Percentiles rank a stretch among this genome's conserved stretches.
Conservation (phyloP, 1,284 basidiomycete genomes). For the Athelia sp. region DNA sequence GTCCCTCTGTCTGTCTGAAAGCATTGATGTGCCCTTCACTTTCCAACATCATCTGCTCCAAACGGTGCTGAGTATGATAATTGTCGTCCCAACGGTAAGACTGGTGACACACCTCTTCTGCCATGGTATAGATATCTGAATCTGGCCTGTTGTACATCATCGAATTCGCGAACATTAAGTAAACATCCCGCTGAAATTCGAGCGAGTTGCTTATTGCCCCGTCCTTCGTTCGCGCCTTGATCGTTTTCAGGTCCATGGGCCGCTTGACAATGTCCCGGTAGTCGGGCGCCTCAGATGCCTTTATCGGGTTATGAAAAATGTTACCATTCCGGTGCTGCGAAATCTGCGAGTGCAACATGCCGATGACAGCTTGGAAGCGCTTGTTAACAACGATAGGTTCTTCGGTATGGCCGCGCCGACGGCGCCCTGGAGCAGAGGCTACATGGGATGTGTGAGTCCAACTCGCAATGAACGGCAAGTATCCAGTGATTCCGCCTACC, state of each 20-base stretch:
- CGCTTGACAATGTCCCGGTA: conserved; percentile 88
- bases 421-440: conserved; percentile 23
- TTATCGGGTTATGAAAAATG: conserved; percentile 90
- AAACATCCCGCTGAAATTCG: conserved; percentile 87
- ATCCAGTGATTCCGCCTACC: conserved; percentile 26
- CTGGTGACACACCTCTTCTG: conserved; percentile 66
- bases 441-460: conserved; percentile 10
- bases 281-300: conserved; percentile 81
- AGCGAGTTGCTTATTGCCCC: conserved; percentile 74
- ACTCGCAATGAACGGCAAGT: conserved; percentile 16
- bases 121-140: conserved; percentile 81
- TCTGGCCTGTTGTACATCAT: conserved; percentile 91
- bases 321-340: conserved; percentile 81
- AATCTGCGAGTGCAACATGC: conserved; percentile 77
- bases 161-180: conserved; percentile 92
- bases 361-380: conserved; percentile 76
- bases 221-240: conserved; percentile 79
- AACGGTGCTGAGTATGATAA: not conserved
- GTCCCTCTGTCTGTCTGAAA: conserved; percentile 74
- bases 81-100: conserved; percentile 6
- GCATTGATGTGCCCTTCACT: conserved; percentile 74
- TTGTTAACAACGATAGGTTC: conserved; percentile 54
- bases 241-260: conserved; percentile 91
- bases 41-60: conserved; percentile 77
- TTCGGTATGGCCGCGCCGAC: conserved; percentile 32